Base-by-base conservation (phyloP, 1,284 basidiomycete species). In the Marasmius sp. region DNA sequence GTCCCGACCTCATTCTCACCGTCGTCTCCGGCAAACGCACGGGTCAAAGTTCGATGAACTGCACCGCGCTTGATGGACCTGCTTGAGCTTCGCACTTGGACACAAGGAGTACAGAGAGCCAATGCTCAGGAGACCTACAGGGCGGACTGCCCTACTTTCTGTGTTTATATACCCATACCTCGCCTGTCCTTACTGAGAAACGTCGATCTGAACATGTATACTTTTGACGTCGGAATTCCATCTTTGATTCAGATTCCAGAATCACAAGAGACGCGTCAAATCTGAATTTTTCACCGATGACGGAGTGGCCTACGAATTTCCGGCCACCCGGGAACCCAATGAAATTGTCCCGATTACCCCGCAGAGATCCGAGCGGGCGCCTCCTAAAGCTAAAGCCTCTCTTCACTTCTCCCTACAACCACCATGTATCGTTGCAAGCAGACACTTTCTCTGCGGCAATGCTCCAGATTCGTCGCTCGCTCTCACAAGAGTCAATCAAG, bases 11-110 rank as follows among this genome's bases (percentile, higher is more conserved):
- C 41, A 62, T 62, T 56, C 45, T 59, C 10, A 55, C 51, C 33
- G 50, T 57, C 16, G 49, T 38, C 14, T 52, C 52, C 18, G 56
- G 61, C 18, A 54, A 45, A 33, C 49, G 56, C 36, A 50, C 36
- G 6, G 39, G 37, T 6, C 61, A 62, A 49, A 56, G 34, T 33
- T 62, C 61, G 33, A 62, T 62, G 61, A 62, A 62, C 43, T 62
- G 61, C 41, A 59, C 61, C 37, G 61, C 57, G 6, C 53, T 62
- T 18, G 61, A 62, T 48, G 61, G 61, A n/a, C 61, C 57, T 14
- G 1, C 65, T 39, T 52, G 34, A 34, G 34, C 7, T 43, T 43
- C n/a, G 41, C 3, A 43, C 41, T 43, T 43, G 41, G n/a, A 2
- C 12, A n/a, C 41, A 12, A 2, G 41, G n/a, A n/a, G 41, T 12